Conservation (phyloP, 2,329 filamentous ascomycete species). For the Zymoseptoria crescenta region DNA sequence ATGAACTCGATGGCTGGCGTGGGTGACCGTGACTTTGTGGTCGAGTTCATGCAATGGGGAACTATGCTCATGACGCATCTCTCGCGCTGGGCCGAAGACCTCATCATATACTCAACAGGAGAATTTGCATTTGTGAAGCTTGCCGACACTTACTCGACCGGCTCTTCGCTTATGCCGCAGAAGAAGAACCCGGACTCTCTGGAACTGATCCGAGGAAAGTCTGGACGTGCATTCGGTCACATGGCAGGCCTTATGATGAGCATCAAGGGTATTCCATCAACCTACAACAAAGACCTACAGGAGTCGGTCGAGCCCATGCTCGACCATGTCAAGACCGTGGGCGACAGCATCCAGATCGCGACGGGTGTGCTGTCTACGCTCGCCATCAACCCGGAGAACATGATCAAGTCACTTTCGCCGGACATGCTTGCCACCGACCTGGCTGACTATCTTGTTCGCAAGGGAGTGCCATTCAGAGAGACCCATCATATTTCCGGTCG, state of each 20-base stretch:
- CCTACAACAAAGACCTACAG: slow-evolving; percentile 90
- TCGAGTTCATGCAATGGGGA: slow-evolving; percentile 75
- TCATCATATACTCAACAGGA: slow-evolving; percentile 71
- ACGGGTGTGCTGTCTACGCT: slow-evolving; percentile 72
- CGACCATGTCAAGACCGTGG: slow-evolving; percentile 72
- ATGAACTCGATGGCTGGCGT: slow-evolving; percentile 73
- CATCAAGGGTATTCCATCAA: slow-evolving; percentile 66
- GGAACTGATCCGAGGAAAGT: slow-evolving; percentile 69
- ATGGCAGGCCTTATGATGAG: slow-evolving; percentile 75
- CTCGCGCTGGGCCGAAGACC: slow-evolving; percentile 72
- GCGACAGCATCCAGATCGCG: slow-evolving; percentile 74
- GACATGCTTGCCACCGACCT: slow-evolving; percentile 75
- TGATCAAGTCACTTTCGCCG: slow-evolving; percentile 69
- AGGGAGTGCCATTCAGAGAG: slow-evolving; percentile 69
- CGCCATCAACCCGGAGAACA: slow-evolving; percentile 61
- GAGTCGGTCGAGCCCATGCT: slow-evolving; percentile 81
- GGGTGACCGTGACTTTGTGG: slow-evolving; percentile 72
- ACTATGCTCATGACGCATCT: slow-evolving; percentile 72
- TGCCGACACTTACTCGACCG: slow-evolving; percentile 73
- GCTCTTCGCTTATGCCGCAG: slow-evolving; percentile 70
- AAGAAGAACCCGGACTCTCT: slow-evolving; percentile 77
- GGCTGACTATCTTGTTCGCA: slow-evolving; percentile 56
- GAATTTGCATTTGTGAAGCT: slow-evolving; percentile 71
- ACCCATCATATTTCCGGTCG: slow-evolving; percentile 71
- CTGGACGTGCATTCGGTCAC: slow-evolving; percentile 68